Evolutionary conservation across 176 grass and related monocot species (phyloP).

Genomic region (Oryza glumipatula): DNA sequence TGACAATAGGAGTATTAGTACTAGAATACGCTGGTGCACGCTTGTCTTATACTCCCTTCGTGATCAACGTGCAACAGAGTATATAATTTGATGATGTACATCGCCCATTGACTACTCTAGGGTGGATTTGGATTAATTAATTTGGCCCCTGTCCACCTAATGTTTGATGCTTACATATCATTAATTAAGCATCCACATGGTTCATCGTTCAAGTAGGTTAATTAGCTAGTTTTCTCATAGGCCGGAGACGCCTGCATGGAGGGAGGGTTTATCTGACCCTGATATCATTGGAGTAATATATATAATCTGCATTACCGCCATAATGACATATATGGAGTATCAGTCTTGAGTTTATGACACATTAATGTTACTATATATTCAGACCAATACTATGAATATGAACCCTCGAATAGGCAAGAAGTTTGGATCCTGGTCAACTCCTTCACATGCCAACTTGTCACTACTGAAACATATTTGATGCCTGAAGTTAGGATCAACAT

Average conservation of each 20-base stretch:
- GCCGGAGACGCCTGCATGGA: background rate
- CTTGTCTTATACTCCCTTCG: background rate
- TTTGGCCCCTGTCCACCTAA: no score
- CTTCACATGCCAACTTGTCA: background rate
- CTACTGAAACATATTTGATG: background rate
- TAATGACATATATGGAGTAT: background rate
- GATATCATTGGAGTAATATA: background rate
- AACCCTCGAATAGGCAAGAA: background rate
- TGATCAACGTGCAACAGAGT: background rate
- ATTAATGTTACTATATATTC: no score
- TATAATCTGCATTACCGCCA: background rate
- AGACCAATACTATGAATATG: background rate
- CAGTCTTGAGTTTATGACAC: no score
- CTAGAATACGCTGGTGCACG: background rate
- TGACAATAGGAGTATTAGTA: background rate
- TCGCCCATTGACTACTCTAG: background rate
- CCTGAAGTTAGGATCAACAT: background rate
- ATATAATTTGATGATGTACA: background rate
- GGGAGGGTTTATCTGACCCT: background rate
- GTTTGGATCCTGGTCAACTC: background rate
- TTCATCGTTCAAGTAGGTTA: background rate
- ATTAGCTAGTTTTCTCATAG: background rate
- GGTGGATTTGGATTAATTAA: background rate
- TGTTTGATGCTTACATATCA: background rate
- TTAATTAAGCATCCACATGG: background rate